Conservation (phyloP, 2,329 filamentous ascomycete species). For the Biscogniauxia sp. region DNA sequence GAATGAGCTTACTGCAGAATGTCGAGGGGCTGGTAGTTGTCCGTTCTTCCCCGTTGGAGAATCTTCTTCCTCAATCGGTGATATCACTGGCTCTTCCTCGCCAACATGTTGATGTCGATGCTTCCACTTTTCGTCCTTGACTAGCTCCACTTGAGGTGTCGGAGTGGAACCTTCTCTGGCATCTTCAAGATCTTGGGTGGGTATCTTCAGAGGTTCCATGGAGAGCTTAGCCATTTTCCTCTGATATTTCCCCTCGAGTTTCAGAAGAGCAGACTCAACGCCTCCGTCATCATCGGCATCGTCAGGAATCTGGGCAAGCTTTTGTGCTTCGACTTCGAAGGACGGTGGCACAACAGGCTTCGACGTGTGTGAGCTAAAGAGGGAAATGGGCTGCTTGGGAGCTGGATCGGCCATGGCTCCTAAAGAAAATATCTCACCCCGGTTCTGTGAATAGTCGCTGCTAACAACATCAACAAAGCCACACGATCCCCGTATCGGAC, state of each 20-base stretch:
- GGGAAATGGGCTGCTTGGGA: constrained; percentile 46
- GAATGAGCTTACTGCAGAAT: constrained; percentile 45
- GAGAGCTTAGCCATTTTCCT: constrained; percentile 46
- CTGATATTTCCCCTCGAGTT: constrained; percentile 84
- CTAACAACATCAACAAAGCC: constrained; percentile 45
- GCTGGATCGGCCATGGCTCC: constrained; percentile 55
- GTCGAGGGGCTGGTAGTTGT: constrained; percentile 24
- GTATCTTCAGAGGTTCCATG: constrained; percentile 35
- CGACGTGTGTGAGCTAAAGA: constrained; percentile 62
- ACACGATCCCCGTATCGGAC: constrained; percentile 38
- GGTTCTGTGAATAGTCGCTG: constrained; percentile 41
- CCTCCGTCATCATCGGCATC: constrained; percentile 77
- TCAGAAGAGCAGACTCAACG: constrained; percentile 86
- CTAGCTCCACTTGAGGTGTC: constrained; percentile 26
- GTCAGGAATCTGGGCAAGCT: constrained; percentile 84
- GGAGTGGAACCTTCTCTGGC: constrained; percentile 13
- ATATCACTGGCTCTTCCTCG: constrained; percentile 38
- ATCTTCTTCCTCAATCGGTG: constrained; percentile 26
- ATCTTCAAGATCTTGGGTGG: constrained; percentile 21
- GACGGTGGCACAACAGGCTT: constrained; percentile 67
- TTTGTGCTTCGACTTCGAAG: constrained; percentile 85
- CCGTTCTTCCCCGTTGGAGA: constrained; percentile 16
- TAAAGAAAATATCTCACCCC: constrained; percentile 52
- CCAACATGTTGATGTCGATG: constrained; percentile 46
- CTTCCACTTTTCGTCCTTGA: constrained; percentile 41